Base-by-base conservation (phyloP, 257 asterid species). In the Datura wrightii region DNA sequence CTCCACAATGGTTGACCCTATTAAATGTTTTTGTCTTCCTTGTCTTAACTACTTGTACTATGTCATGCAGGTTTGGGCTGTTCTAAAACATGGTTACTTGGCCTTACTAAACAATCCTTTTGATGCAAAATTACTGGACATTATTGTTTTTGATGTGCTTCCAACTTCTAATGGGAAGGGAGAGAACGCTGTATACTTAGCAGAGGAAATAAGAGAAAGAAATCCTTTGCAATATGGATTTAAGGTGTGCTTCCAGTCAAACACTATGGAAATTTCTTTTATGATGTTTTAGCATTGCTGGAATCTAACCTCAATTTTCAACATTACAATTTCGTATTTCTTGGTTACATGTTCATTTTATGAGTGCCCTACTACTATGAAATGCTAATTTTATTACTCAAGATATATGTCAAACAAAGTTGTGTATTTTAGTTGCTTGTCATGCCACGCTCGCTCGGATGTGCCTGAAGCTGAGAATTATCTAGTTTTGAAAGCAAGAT, bases 31-130 rank as follows among this genome's bases (percentile, higher is more conserved):
- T 46, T 13, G 19, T 14, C 44, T 50, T 76, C 82, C 31, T 76
- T 31, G 19, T 46, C 31, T 50, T 50, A 13, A 76, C 82, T 50
- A 24, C 59, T 50, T 34, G 4, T 31, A 50, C 62, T 63, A 8
- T 52, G 52, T 83, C 84, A 58, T 90, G 63, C 90, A 96, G 99
- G 99, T 96, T 79, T 96, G 99, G 99, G 95, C 94, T 80, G 95
- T 96, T 76, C 88, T 94, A 85, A 96, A 94, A 89, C 96, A 96
- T 79, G 97, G 98, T 70, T 96, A 92, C 95, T 86, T 96, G 90
- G 98, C 97, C 80, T 90, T 96, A 86, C 93, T 96, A 87, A 92
- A 89, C 89, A 90, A 94, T 88, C 98, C 95, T 84, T 92, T 90
- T 83, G 95, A 92, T 79, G 67, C 90, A 83, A 92, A 90, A 91